Base-by-base conservation (phyloP, 2,329 filamentous ascomycete species). In the Cephalotrichum gorgonifer region DNA sequence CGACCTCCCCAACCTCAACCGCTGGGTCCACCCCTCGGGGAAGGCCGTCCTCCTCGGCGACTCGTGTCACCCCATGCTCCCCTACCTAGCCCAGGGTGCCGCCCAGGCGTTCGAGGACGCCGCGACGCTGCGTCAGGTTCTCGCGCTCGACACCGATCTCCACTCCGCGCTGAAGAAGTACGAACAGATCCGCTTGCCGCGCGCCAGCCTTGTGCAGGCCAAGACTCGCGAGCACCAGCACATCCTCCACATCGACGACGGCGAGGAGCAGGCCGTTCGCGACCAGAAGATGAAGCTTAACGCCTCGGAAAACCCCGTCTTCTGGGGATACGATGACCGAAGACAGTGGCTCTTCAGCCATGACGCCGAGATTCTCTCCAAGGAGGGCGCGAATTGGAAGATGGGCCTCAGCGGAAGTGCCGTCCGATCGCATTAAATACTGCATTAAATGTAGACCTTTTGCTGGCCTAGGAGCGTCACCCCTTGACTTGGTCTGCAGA, bases 211-310 rank as follows among this genome's bases (percentile, higher is more conserved):
- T 2, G 45, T 60, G 15, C 56, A 58, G 48, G 43, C 47, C n/a
- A 54, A 54, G 33, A 55, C 48, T 8, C 44, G 55, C 6, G 51
- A 54, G 51, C 53, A 82, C 53, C 78, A 81, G 55, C 71, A 74
- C 54, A 63, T 82, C 1, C 80, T 80, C 44, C 78, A 82, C 52
- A 59, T 82, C 4, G 71, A 73, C 8, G 78, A 83, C 51, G 79
- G 79, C 0, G 59, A 64, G 1, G 73, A 76, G 50, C 79, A 81
- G 57, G 54, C 65, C 47, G 69, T 74, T 46, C 64, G 78, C 1
- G 78, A 82, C 25, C 41, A 51, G 33, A 27, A 31, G 43, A 55
- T 55, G 45, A 44, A 44, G 15, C 45, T 42, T 8, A 44, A 55
- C 22, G 46, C 22, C 12, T 50, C 46, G 25, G 35, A 51, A 47